Evolutionary conservation across 208 protist species (phyloP).

Genomic region (Phytomonas sp.): DNA sequence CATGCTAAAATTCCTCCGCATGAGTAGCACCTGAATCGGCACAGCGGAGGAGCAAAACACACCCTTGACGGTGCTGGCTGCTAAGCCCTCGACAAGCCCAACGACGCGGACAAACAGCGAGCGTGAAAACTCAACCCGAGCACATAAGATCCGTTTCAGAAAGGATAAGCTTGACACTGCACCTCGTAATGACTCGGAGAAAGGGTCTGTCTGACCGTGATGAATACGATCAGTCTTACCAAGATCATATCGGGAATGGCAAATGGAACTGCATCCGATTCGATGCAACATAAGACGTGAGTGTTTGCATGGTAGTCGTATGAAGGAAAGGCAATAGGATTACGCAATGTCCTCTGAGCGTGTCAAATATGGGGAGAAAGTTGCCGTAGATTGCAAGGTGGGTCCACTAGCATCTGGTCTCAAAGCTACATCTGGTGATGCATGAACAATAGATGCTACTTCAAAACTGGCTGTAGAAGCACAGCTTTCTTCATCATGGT

Average conservation of each 20-base stretch:
- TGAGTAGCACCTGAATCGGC: neutral
- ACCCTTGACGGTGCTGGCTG: neutral
- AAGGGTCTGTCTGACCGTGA: slow-evolving; percentile 2
- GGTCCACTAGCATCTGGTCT: neutral
- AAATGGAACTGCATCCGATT: slow-evolving; percentile 17
- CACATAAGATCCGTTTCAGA: neutral
- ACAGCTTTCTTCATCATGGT: neutral
- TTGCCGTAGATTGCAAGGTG: slow-evolving; percentile 3
- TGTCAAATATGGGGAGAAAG: slow-evolving; percentile 13
- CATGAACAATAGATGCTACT: neutral
- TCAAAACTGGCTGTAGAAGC: neutral
- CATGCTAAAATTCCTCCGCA: no score
- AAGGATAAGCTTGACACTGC: neutral
- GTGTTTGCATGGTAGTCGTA: slow-evolving; percentile 17
- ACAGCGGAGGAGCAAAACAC: neutral
- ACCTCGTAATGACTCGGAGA: neutral
- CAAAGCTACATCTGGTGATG: neutral
- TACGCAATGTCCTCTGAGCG: slow-evolving; percentile 14
- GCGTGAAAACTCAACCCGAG: neutral
- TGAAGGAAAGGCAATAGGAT: slow-evolving; percentile 35
- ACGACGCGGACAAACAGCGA: neutral
- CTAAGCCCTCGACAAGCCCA: neutral
- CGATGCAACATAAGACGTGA: no score
- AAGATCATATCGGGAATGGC: slow-evolving; percentile 12
- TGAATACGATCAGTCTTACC: slow-evolving; percentile 15